Evolutionary conservation across 495 filamentous ascomycete genomes (phyloP).

Genomic region (Trichocladium antarcticum): DNA sequence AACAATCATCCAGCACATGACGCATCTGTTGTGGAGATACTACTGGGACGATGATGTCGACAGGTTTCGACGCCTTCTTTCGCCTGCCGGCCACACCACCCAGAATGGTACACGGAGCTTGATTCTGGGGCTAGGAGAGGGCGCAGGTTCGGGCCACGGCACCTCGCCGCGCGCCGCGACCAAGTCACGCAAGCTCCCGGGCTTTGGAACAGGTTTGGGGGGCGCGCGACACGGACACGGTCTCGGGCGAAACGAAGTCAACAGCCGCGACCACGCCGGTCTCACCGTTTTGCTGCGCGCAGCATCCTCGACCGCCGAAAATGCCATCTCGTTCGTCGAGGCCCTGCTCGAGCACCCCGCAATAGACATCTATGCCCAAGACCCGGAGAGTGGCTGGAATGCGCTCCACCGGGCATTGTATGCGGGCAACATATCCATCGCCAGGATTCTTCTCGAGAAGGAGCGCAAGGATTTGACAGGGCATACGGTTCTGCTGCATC

Average conservation of each 20-base stretch:
- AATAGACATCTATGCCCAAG: slow-evolving; percentile 77
- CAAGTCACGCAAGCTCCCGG: slow-evolving; percentile 38
- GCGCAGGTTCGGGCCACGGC: slow-evolving; percentile 21
- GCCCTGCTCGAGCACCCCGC: slow-evolving; percentile 69
- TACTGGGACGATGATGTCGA: slow-evolving; percentile 95
- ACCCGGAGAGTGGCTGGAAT: slow-evolving; percentile 92
- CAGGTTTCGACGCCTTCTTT: slow-evolving; percentile 72
- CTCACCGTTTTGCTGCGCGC: slow-evolving; percentile 78
- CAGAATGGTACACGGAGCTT: slow-evolving; percentile 37
- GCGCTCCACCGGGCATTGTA: slow-evolving; percentile 87
- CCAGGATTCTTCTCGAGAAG: slow-evolving; percentile 63
- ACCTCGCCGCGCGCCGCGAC: slow-evolving; percentile 36
- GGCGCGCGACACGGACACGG: slow-evolving; percentile 23
- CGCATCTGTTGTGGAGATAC: slow-evolving; percentile 86
- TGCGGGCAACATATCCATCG: slow-evolving; percentile 80
- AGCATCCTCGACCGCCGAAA: slow-evolving; percentile 58
- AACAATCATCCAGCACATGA: slow-evolving; percentile 57
- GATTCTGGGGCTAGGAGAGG: slow-evolving; percentile 17
- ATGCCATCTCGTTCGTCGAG: slow-evolving; percentile 58
- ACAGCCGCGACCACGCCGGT: slow-evolving; percentile 66
- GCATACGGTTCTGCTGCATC: slow-evolving; percentile 32
- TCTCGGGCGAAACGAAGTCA: slow-evolving; percentile 64
- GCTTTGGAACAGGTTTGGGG: slow-evolving; percentile 21
- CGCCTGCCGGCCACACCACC: slow-evolving; percentile 47
- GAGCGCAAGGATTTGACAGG: slow-evolving; percentile 56